Evolutionary conservation across 306 rosid genomes (phyloP).

Genomic region (Quercus parvula): DNA sequence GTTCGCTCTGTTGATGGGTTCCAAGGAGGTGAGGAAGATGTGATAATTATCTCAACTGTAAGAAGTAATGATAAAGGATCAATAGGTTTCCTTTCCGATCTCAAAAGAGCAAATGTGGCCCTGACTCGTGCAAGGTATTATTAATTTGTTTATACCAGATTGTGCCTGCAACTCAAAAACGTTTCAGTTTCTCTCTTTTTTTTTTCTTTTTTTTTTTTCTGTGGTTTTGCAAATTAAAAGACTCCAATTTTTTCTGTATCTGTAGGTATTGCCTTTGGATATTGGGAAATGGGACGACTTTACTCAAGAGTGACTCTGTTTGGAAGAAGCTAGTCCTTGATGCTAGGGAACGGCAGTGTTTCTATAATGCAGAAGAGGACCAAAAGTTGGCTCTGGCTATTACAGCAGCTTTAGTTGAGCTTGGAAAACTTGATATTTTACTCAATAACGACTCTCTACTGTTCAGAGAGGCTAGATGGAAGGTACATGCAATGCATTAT

Average conservation of each 20-base stretch:
- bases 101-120: slow-evolving; percentile 55
- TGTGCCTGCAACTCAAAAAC: not conserved
- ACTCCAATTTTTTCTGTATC: not conserved
- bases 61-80: slow-evolving; percentile 35
- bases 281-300: slow-evolving; percentile 50
- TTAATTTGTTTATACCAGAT: not conserved
- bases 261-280: slow-evolving; percentile 51
- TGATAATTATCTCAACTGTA: slow-evolving; percentile 44
- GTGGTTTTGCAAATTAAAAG: not conserved
- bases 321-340: slow-evolving; percentile 41
- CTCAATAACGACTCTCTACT: slow-evolving; percentile 23
- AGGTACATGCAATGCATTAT: slow-evolving; percentile 25
- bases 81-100: slow-evolving; percentile 50
- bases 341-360: slow-evolving; percentile 38
- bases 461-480: slow-evolving; percentile 45
- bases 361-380: slow-evolving; percentile 44
- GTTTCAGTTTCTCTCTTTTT: not conserved
- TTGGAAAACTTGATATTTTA: slow-evolving; percentile 26
- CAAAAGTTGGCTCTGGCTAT: slow-evolving; percentile 31
- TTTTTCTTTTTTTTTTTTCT: not conserved
- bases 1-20: slow-evolving; percentile 65
- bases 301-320: slow-evolving; percentile 21
- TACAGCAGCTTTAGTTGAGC: slow-evolving; percentile 21
- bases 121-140: slow-evolving; percentile 61
- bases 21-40: slow-evolving; percentile 74